Percentiles rank a stretch among this genome's conserved stretches.
Conservation (phyloP, 1,139 yeast genomes). For the Kurtzmaniella quercitrusa region DNA sequence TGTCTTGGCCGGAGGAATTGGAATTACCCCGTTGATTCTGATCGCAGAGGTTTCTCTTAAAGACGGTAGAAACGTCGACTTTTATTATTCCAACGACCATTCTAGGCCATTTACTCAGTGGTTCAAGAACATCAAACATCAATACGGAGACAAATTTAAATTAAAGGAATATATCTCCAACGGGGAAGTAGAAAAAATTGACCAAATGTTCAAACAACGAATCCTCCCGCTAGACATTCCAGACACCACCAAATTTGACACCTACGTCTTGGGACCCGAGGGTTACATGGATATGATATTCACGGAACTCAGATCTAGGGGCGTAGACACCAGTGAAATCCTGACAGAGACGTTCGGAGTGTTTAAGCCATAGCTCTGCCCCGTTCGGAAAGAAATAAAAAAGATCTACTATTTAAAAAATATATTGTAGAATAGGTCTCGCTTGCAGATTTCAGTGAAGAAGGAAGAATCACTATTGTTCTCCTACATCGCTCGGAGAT, state of each 20-base stretch:
- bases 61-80: conserved; percentile 22
- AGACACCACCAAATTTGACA: conserved; percentile 15
- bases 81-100: conserved; percentile 27
- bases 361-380: conserved; percentile 1
- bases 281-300: conserved; percentile 28
- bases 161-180: conserved; percentile 20
- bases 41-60: conserved; percentile 39
- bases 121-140: conserved; percentile 15
- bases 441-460: not conserved
- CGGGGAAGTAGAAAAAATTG: conserved; percentile 8
- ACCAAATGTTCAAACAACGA: conserved; percentile 8
- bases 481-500: not conserved
- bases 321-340: conserved; percentile 6
- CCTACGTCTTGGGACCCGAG: conserved; percentile 35
- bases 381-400: not conserved
- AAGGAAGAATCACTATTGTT: not conserved
- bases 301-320: conserved; percentile 12
- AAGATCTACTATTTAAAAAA: not conserved
- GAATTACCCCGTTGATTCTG: conserved; percentile 60
- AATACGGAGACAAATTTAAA: conserved; percentile 15
- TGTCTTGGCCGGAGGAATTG: conserved; percentile 61
- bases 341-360: conserved; percentile 8
- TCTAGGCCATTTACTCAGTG: conserved; percentile 25
- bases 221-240: conserved; percentile 11
- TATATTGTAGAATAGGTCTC: not conserved